phyloP scores from a whole-genome alignment of 768 basidiomycete species.

The Calocera viscosa region DNA sequence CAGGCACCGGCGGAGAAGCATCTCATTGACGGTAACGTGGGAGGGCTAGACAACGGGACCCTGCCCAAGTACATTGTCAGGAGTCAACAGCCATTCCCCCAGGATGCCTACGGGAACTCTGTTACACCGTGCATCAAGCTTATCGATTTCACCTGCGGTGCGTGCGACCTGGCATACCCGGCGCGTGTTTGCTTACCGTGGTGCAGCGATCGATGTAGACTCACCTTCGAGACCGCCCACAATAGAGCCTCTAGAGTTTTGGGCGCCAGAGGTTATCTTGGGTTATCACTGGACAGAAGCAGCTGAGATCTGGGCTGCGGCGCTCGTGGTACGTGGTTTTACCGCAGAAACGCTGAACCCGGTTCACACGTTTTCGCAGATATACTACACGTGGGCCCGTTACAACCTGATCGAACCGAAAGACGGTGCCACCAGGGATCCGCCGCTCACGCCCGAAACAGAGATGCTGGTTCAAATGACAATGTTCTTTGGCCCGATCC shows the following conservation, averaged over 20 bases:
- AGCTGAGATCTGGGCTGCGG: neutral
- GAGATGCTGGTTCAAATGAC: neutral
- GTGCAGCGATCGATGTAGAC: too few species aligned
- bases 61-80: neutral
- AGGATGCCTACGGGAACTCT: neutral
- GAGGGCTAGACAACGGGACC: too few species aligned
- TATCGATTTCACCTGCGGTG: neutral
- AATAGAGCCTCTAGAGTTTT: neutral
- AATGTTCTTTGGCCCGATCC: neutral
- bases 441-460: neutral
- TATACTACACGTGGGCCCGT: neutral
- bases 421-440: neutral
- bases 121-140: neutral
- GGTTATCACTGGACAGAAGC: neutral
- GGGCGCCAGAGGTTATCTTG: neutral
- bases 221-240: neutral
- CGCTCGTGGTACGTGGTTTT: neutral
- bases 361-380: neutral
- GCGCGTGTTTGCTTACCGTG: too few species aligned
- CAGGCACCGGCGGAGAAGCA: neutral
- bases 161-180: too few species aligned
- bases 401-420: neutral
- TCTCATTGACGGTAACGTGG: too few species aligned
- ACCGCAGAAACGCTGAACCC: neutral
- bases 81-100: neutral